These are phyloP conservation scores for Thermothielavioides terrestris DNA, from an alignment of 495 filamentous ascomycete genomes.

Conservation along the genomic window DNA sequence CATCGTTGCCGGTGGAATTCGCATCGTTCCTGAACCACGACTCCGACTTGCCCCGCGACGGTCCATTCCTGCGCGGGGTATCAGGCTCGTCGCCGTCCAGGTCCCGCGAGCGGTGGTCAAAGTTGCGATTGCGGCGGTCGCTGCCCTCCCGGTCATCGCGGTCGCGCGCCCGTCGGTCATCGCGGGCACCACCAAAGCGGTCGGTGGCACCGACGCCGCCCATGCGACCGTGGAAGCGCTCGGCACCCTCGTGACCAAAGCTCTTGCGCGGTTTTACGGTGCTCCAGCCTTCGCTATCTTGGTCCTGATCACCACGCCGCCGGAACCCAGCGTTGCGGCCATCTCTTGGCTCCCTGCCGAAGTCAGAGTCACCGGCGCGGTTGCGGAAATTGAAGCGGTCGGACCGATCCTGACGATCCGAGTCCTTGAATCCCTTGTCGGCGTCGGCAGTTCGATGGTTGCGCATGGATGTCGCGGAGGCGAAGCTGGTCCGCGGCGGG, in stretches of 20 bases:
- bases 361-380: conserved; percentile 60
- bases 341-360: conserved; percentile 31
- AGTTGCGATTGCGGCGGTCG: conserved; percentile 45
- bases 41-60: conserved; percentile 35
- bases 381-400: conserved; percentile 59
- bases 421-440: conserved; percentile 41
- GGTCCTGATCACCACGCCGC: conserved; percentile 45
- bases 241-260: conserved; percentile 54
- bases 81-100: conserved; percentile 48
- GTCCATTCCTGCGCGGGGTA: conserved; percentile 47
- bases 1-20: conserved; percentile 31
- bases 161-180: conserved; percentile 36
- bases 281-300: conserved; percentile 51
- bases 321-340: conserved; percentile 40
- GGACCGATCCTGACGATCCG: conserved; percentile 53
- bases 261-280: conserved; percentile 57
- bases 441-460: conserved; percentile 41
- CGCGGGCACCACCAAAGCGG: conserved; percentile 22
- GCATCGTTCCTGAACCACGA: conserved; percentile 33
- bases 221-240: conserved; percentile 52
- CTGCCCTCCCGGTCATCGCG: conserved; percentile 44
- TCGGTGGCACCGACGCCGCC: conserved; percentile 30
- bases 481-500: conserved; percentile 78
- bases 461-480: conserved; percentile 58
- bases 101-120: conserved; percentile 40